A percentile compares a stretch with the other conserved stretches of the same genome.
Conservation (phyloP, 495 filamentous ascomycete genomes). For the Penicillium paxilli region DNA sequence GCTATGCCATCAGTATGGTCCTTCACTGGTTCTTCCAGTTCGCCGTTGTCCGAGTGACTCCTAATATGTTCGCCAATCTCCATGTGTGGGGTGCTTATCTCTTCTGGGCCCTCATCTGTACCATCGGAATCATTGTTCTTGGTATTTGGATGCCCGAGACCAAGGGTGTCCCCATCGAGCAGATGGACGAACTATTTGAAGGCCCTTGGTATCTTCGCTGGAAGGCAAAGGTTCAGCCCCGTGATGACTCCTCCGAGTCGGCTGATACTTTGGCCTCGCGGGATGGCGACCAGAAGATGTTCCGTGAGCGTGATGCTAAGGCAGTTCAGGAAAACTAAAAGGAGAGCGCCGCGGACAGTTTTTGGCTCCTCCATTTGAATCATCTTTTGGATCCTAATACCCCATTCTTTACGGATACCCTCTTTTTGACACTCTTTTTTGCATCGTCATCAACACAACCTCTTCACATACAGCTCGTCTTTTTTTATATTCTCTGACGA, state of each 20-base stretch:
- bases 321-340: not conserved
- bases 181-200: constrained; percentile 47
- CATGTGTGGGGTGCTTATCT: constrained; percentile 48
- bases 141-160: constrained; percentile 51
- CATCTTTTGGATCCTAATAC: not conserved
- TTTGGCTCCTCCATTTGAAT: not conserved
- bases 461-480: not conserved
- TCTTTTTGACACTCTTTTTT: not conserved
- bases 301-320: not conserved
- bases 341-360: not conserved
- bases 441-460: not conserved
- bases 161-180: constrained; percentile 44
- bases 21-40: constrained; percentile 53
- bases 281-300: not conserved
- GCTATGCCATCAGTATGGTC: constrained; percentile 45
- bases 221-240: constrained; percentile 26
- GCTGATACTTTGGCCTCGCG: constrained; percentile 3
- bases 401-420: not conserved
- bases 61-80: constrained; percentile 45
- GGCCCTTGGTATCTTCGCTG: constrained; percentile 46
- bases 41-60: constrained; percentile 48
- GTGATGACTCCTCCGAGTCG: constrained; percentile 8
- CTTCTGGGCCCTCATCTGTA: constrained; percentile 46
- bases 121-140: constrained; percentile 40
- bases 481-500: not conserved